These are phyloP conservation scores for Thozetella sp. DNA, from an alignment of 495 filamentous ascomycete species.

Conservation along the genomic window DNA sequence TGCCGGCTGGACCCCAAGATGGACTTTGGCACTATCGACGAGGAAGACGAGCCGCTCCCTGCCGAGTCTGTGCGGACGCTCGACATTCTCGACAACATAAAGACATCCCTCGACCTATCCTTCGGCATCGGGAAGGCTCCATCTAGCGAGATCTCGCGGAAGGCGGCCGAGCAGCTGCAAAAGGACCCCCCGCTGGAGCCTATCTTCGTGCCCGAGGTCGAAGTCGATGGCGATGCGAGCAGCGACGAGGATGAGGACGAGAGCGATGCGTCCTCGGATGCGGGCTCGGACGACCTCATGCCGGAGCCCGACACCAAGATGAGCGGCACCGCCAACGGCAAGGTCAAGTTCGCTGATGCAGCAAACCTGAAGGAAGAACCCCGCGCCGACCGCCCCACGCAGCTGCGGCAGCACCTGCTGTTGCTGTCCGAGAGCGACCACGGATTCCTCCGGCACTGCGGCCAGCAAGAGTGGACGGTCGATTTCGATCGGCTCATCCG, in stretches of 20 bases:
- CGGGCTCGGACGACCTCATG: constrained; percentile 27
- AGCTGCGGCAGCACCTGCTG: constrained; percentile 67
- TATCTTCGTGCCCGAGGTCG: constrained; percentile 37
- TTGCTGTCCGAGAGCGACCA: constrained; percentile 73
- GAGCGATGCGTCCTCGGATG: constrained; percentile 31
- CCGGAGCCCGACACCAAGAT: constrained; percentile 22
- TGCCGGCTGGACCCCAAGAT: constrained; percentile 59
- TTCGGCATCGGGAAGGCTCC: constrained; percentile 47
- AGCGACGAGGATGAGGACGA: constrained; percentile 40
- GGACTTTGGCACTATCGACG: constrained; percentile 58
- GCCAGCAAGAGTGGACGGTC: constrained; percentile 75
- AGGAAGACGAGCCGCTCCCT: constrained; percentile 23
- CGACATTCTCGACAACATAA: constrained; percentile 44
- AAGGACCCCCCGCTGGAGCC: constrained; percentile 40
- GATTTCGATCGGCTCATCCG: constrained; percentile 72
- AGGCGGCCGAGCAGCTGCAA: constrained; percentile 39
- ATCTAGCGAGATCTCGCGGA: constrained; percentile 36
- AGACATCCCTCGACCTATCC: constrained; percentile 37
- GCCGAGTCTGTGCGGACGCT: constrained; percentile 38
- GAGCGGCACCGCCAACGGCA: constrained; percentile 25
- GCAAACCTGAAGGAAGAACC: constrained; percentile 30
- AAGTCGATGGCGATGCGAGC: constrained; percentile 28
- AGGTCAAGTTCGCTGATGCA: constrained; percentile 29
- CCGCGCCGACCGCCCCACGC: constrained; percentile 59
- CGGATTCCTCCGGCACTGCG: constrained; percentile 64